These are phyloP conservation scores for Cyberlindnera nakhonratchasimensis DNA, from an alignment of 805 yeast species.

Conservation along the genomic window DNA sequence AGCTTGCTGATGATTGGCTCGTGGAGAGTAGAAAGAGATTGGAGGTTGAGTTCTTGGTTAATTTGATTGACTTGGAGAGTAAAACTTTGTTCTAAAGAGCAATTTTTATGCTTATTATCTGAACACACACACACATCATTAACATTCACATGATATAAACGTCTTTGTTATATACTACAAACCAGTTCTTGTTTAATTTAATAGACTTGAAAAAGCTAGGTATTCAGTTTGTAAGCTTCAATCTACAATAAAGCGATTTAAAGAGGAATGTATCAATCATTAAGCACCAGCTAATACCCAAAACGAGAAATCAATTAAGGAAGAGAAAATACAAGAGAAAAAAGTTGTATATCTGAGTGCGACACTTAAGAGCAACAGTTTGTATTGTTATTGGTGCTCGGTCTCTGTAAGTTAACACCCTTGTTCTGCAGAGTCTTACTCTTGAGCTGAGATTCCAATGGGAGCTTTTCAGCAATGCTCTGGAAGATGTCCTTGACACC, in stretches of 20 bases:
- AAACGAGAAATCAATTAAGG: neutral
- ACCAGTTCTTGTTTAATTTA: neutral
- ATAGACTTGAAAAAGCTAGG: too few relatives aligned
- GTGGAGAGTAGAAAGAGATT: slow-evolving; percentile 82
- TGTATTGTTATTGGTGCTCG: slow-evolving; percentile 40
- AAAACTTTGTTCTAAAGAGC: slow-evolving; percentile 38
- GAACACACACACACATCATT: neutral
- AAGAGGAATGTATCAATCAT: too few relatives aligned
- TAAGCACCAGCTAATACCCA: neutral
- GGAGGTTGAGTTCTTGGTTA: slow-evolving; percentile 79
- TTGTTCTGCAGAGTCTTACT: slow-evolving; percentile 20
- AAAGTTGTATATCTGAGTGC: neutral
- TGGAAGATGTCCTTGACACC: slow-evolving; percentile 47
- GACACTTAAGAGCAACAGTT: slow-evolving; percentile 35
- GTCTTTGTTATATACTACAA: neutral
- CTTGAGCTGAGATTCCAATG: slow-evolving; percentile 28
- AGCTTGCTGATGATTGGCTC: slow-evolving; percentile 89
- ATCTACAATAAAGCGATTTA: too few relatives aligned
- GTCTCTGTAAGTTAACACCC: slow-evolving; percentile 39
- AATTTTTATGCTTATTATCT: neutral
- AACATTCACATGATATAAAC: slow-evolving; percentile 1
- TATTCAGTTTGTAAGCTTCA: too few relatives aligned
- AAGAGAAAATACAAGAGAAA: neutral
- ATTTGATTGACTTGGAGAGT: slow-evolving; percentile 63
- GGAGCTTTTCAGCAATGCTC: slow-evolving; percentile 46